Conservation (phyloP, 768 basidiomycete species). For the Calocera cornea region DNA sequence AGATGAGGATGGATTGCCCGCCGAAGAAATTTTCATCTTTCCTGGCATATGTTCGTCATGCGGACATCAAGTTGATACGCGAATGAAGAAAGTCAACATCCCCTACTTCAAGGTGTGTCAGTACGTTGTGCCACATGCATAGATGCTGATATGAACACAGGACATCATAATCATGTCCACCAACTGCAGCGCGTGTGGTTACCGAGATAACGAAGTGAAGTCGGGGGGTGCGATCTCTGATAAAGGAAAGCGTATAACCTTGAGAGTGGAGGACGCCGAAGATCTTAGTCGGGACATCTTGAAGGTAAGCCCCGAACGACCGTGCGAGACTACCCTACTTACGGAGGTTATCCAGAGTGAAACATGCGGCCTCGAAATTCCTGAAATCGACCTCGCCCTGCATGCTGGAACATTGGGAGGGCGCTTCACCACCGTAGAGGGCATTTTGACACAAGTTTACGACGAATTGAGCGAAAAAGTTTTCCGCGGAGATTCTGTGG, state of each 20-base stretch:
- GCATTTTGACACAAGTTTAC: constrained; percentile 84
- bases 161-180: constrained; percentile 97
- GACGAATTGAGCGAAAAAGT: constrained; percentile 87
- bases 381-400: constrained; percentile 87
- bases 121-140: neutral
- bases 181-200: constrained; percentile 89
- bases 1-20: constrained; percentile 15
- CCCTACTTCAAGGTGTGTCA: constrained; percentile 84
- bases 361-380: constrained; percentile 75
- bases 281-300: constrained; percentile 87
- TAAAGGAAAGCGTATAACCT: constrained; percentile 70
- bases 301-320: constrained; percentile 43
- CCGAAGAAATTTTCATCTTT: constrained; percentile 85
- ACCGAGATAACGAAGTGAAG: constrained; percentile 96
- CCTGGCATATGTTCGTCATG: constrained; percentile 81
- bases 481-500: constrained; percentile 55
- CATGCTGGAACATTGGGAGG: constrained; percentile 92
- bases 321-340: neutral
- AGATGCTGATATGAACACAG: constrained; percentile 28
- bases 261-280: constrained; percentile 84
- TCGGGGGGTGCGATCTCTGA: constrained; percentile 80
- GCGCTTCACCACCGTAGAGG: constrained; percentile 93
- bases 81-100: constrained; percentile 92
- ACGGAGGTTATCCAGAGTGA: constrained; percentile 51
- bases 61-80: constrained; percentile 64